Conservation (phyloP, 352 stramenopile genomes). For the Phytophthora europaea region DNA sequence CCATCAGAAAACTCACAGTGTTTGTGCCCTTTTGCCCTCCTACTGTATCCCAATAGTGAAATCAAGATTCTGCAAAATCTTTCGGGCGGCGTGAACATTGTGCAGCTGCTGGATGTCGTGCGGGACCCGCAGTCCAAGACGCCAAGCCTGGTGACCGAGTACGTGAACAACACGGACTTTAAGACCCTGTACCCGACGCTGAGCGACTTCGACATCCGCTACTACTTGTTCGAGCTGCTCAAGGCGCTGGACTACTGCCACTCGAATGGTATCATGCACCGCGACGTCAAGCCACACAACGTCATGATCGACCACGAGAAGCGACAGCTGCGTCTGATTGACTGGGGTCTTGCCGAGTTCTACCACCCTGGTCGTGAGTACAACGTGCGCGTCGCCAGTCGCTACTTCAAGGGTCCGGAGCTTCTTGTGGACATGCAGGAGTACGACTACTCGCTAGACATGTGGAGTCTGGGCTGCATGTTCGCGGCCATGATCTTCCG, state of each 20-base stretch:
- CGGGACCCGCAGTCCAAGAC: constrained; percentile 99
- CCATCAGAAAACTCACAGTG: constrained; percentile 20
- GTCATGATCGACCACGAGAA: constrained; percentile 99
- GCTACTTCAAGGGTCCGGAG: constrained; percentile 99
- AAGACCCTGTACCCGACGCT: constrained; percentile 99
- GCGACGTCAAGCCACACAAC: constrained; percentile 99
- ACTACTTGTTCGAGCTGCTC: constrained; percentile 98
- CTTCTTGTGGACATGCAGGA: constrained; percentile 99
- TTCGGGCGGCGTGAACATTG: constrained; percentile 98
- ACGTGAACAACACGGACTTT: constrained; percentile 99
- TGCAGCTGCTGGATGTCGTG: constrained; percentile 99
- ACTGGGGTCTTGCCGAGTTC: constrained; percentile 99
- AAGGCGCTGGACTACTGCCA: constrained; percentile 99
- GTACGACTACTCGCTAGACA: constrained; percentile 99
- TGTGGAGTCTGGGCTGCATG: constrained; percentile 99
- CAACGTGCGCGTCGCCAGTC: constrained; percentile 99
- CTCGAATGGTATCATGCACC: constrained; percentile 99
- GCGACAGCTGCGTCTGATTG: constrained; percentile 97
- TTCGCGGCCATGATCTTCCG: constrained; percentile 99
- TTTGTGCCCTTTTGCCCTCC: no score
- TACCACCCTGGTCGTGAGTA: constrained; percentile 99
- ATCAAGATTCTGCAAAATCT: constrained; percentile 99
- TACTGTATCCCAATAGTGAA: constrained; percentile 61
- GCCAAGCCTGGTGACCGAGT: constrained; percentile 98
- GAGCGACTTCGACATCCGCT: constrained; percentile 98